Conservation (phyloP, 441 rosid species). For the Euphorbia celastroides region DNA sequence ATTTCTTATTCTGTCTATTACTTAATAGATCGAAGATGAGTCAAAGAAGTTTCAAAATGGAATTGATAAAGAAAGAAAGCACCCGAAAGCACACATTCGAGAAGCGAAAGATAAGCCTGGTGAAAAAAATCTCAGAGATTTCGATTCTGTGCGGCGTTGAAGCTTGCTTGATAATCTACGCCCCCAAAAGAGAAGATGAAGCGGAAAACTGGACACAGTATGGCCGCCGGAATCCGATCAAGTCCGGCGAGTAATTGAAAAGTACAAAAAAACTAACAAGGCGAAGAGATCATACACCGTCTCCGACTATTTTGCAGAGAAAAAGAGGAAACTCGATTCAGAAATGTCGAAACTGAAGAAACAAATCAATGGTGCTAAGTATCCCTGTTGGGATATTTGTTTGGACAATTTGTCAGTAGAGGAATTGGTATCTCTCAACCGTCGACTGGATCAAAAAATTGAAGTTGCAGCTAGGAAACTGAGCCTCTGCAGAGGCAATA, state of each 20-base stretch:
- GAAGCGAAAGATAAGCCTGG: slow-evolving; percentile 50
- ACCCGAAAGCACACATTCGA: slow-evolving; percentile 39
- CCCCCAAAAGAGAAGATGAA: slow-evolving; percentile 8
- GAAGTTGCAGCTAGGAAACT: slow-evolving; percentile 1
- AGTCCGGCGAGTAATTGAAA: slow-evolving; percentile 1
- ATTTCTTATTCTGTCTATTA: too few species aligned
- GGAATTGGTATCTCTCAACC: neutral
- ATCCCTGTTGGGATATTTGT: slow-evolving; percentile 6
- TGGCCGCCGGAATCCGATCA: slow-evolving; percentile 16
- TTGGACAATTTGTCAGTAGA: neutral
- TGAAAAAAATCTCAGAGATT: slow-evolving; percentile 53
- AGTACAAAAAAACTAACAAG: slow-evolving; percentile 8
- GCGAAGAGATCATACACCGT: slow-evolving; percentile 7
- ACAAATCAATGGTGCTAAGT: slow-evolving; percentile 10
- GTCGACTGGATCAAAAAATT: slow-evolving; percentile 9
- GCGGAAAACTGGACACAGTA: neutral
- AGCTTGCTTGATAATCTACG: slow-evolving; percentile 48
- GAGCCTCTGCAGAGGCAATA: neutral
- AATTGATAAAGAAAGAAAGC: slow-evolving; percentile 27
- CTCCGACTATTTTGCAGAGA: slow-evolving; percentile 22
- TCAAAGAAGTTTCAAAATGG: slow-evolving; percentile 5
- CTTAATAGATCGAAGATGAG: slow-evolving; percentile 13
- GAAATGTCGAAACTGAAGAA: slow-evolving; percentile 11
- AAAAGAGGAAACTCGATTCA: slow-evolving; percentile 14
- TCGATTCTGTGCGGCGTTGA: slow-evolving; percentile 50